Evolutionary conservation across 2,329 filamentous ascomycete genomes (phyloP), one percentile per base, ranked within the genome.

Genomic region (Scytalidium sp.): DNA sequence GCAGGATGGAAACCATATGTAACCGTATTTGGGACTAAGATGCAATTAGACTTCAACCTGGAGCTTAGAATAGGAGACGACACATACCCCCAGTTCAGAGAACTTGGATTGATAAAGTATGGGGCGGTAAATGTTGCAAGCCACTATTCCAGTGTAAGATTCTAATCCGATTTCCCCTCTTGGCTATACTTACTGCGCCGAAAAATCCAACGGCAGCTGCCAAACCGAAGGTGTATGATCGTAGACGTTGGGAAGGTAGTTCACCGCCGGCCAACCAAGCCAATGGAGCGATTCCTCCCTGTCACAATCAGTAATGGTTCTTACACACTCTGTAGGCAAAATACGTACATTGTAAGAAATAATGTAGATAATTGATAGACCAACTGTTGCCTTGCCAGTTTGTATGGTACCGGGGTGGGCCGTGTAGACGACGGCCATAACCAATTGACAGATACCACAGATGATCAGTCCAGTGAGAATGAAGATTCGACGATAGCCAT

Each of bases 251-350:
- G 0, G 78, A 79, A 1, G 79, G 78, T 8, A 82, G 67, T 58
- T 83, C 79, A 40, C 79, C 79, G 9, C 76, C 78, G 0, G 73
- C 75, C 0, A 83, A 67, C 78, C 79, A 83, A 1, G 79, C 76
- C 56, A 81, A 83, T 0, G 75, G 75, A 1, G 75, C 66, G 17
- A 36, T 36, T 7, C 81, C 69, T 66, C 68, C 39, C 2, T 15
- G 46, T 2, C 39, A 32, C n/a, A 41, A 19, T 43, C 15, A 43
- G 8, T 43, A 11, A 13, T 19, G 41, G 10, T 22, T 13, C 10
- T 7, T 43, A 22, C 15, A 9, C 15, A 9, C 15, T 5, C 4
- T 19, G 11, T n/a, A 39, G 10, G 8, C 10, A 13, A 3, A 1
- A 25, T 8, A 50, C 57, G 43, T 21, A 63, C 68, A 56, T 79